Evolutionary conservation across 2,329 filamentous ascomycete species (phyloP), one percentile per base, ranked within the genome.

Genomic region (Fusarium sp.): DNA sequence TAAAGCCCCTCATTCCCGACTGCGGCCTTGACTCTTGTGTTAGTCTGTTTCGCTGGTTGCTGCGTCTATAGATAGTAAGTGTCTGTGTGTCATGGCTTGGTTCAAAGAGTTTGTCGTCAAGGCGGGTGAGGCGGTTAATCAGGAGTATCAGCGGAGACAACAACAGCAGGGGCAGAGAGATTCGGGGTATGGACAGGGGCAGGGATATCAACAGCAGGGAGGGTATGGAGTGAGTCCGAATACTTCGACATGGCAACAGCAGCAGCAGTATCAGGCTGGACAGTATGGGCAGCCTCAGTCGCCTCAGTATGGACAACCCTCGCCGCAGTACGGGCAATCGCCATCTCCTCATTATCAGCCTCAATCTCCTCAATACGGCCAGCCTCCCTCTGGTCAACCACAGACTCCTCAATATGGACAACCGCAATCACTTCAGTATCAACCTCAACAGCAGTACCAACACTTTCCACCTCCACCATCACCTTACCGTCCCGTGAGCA

Each of bases 71-170:
- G 22, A 15, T 26, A 7, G 4, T 10, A 7, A 33, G 11, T 5
- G n/a, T 11, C 11, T 38, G 22, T 31, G 8, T 31, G 10, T 17
- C 26, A 75, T 75, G 73, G 72, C 68, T 17, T 71, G 73, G 55
- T 45, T 75, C 5, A 68, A 68, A 6, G 70, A 64, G 4, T 56
- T 71, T 18, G 44, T 76, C 9, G 71, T 63, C 8, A 76, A 74
- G 55, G 73, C 68, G 5, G 72, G 71, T 8, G 72, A 74, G 24
- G 62, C 72, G 51, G 72, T 71, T 33, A 63, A 58, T 20, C 62
- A 71, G 24, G 72, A 73, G 58, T 67, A 56, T 69, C 70, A 72
- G 28, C 49, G 51, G 50, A 44, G 62, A 42, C 58, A 68, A 46
- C 52, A 58, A 24, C 54, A 65, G 34, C 26, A 43, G 38, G 31